Evolutionary conservation across 2,329 filamentous ascomycete genomes (phyloP).

Genomic region (Trichoderma pleuroti): DNA sequence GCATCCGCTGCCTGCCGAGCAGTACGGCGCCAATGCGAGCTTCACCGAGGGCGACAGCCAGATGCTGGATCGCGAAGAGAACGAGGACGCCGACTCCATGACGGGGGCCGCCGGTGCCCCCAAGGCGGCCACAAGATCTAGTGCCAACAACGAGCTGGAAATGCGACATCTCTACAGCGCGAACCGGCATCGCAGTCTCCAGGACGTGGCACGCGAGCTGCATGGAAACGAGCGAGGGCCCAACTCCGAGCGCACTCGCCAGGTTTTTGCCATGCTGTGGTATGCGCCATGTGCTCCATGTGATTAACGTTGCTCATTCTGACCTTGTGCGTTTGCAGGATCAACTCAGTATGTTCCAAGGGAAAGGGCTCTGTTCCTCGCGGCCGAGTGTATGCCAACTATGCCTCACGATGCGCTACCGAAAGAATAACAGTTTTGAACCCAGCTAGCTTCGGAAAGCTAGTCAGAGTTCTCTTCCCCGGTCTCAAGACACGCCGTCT

Average conservation of each 20-base stretch:
- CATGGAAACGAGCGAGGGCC: slow-evolving; percentile 76
- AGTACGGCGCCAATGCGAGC: slow-evolving; percentile 49
- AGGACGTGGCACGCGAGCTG: slow-evolving; percentile 71
- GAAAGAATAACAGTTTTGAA: slow-evolving; percentile 94
- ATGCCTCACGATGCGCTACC: slow-evolving; percentile 86
- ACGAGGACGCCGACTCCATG: slow-evolving; percentile 55
- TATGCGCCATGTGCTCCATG: slow-evolving; percentile 41
- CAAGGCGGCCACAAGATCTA: slow-evolving; percentile 62
- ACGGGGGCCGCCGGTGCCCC: slow-evolving; percentile 43
- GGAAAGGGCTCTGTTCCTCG: slow-evolving; percentile 85
- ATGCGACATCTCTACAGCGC: slow-evolving; percentile 70
- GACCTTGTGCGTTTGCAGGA: slow-evolving; percentile 52
- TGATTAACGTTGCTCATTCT: not conserved
- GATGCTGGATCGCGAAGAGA: slow-evolving; percentile 58
- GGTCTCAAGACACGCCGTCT: slow-evolving; percentile 89
- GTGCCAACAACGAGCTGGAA: slow-evolving; percentile 76
- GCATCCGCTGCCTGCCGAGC: slow-evolving; percentile 53
- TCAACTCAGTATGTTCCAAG: slow-evolving; percentile 67
- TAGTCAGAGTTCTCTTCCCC: slow-evolving; percentile 93
- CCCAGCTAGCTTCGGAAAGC: slow-evolving; percentile 94
- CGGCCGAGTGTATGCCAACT: slow-evolving; percentile 91
- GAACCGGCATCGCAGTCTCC: slow-evolving; percentile 64
- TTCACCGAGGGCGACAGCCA: slow-evolving; percentile 58
- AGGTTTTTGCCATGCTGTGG: slow-evolving; percentile 88
- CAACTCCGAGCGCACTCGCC: slow-evolving; percentile 77